phyloP scores from a whole-genome alignment of 352 stramenopile genomes.

The Saprolegnia diclina region DNA sequence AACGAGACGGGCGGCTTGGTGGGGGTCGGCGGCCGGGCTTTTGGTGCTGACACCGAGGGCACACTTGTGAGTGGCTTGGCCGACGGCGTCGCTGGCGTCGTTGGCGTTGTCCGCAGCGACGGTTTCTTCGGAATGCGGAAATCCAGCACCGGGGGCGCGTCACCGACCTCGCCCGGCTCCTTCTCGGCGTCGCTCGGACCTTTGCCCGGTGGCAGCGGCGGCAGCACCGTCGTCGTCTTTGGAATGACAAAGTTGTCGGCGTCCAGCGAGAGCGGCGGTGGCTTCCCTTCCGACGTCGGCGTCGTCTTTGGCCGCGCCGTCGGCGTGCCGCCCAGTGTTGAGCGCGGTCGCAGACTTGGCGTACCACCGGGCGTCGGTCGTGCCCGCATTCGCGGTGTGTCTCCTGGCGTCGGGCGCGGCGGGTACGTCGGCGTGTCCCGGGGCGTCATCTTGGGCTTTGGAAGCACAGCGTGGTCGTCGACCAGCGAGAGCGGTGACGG shows the following conservation, averaged over 20 bases:
- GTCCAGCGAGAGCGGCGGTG: neutral
- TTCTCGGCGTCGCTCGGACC: neutral
- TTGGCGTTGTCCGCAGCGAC: neutral
- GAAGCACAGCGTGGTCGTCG: conserved; percentile 13
- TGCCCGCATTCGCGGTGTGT: no score
- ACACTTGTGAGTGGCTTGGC: neutral
- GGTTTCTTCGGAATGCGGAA: neutral
- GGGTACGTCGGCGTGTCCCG: no score
- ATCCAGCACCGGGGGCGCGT: neutral
- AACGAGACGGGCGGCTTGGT: neutral
- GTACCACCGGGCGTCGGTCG: no score
- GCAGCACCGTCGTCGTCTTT: neutral
- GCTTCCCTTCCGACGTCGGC: no score
- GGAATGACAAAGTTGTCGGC: conserved; percentile 25
- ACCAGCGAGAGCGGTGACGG: neutral
- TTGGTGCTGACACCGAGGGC: neutral
- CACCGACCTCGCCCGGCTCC: neutral
- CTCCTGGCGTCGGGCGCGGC: no score
- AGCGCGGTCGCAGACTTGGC: no score
- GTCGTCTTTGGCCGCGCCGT: no score
- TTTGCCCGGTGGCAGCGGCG: neutral
- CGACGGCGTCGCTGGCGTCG: neutral
- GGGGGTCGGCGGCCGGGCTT: neutral
- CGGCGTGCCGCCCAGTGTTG: no score
- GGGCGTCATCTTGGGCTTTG: neutral